Evolutionary conservation across 306 rosid species (phyloP).

Genomic region (Quillaja saponaria): DNA sequence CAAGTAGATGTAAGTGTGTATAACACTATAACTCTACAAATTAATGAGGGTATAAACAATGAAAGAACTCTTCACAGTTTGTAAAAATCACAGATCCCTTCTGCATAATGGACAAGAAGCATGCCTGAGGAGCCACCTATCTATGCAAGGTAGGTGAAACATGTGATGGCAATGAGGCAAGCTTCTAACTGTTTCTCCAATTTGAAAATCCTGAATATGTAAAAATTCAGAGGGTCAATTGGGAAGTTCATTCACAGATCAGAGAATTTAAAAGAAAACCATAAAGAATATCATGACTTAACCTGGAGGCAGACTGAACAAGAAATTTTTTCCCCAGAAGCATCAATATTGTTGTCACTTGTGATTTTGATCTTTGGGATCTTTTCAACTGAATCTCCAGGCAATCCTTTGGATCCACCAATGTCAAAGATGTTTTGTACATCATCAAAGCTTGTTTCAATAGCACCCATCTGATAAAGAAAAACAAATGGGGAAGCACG

Average conservation of each 20-base stretch:
- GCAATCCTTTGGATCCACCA: conserved; percentile 79
- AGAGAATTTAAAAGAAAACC: not conserved
- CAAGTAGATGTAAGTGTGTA: conserved; percentile 2
- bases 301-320: conserved; percentile 99
- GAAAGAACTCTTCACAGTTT: conserved; percentile 28
- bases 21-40: conserved; percentile 18
- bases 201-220: conserved; percentile 75
- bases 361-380: conserved; percentile 82
- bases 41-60: conserved; percentile 48
- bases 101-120: conserved; percentile 99
- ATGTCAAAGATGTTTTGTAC: conserved; percentile 84
- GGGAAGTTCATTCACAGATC: not conserved
- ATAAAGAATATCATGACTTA: conserved; percentile 7
- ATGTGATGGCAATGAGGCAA: conserved; percentile 96
- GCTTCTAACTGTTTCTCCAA: conserved; percentile 92
- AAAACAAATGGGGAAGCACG: conserved; percentile 31
- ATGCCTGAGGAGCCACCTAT: conserved; percentile 92
- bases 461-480: conserved; percentile 81
- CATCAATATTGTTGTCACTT: conserved; percentile 61
- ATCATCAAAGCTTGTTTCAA: conserved; percentile 82
- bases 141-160: conserved; percentile 98
- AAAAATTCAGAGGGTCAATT: conserved; percentile 31
- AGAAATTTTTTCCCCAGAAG: conserved; percentile 75
- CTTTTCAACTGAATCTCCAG: conserved; percentile 79
- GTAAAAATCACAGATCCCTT: conserved; percentile 78